Conservation (phyloP, 768 basidiomycete species). For the Steccherinum ochraceum region DNA sequence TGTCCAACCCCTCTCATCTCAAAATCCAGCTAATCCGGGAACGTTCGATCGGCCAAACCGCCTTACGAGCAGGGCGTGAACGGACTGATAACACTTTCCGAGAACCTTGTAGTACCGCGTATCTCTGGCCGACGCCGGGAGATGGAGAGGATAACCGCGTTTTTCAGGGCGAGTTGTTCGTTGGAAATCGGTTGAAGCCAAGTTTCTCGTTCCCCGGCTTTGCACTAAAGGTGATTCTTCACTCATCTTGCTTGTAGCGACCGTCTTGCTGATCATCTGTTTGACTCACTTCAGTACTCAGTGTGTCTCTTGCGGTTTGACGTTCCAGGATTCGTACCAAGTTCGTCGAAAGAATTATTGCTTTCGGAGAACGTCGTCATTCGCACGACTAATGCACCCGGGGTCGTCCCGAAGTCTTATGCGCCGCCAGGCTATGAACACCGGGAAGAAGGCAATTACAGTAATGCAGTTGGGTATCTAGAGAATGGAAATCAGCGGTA, state of each 20-base stretch:
- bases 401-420: conserved; percentile 35
- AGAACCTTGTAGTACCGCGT: conserved; percentile 34
- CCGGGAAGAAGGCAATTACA: conserved; percentile 39
- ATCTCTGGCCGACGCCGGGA: conserved; percentile 42
- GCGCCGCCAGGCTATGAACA: conserved; percentile 48
- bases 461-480: conserved; percentile 42
- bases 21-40: conserved; percentile 39
- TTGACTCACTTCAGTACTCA: conserved; percentile 31
- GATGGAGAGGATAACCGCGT: conserved; percentile 28
- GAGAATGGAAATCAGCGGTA: conserved; percentile 53
- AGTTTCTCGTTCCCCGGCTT: conserved; percentile 39
- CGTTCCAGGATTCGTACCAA: conserved; percentile 34
- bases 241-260: not conserved
- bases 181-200: conserved; percentile 38
- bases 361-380: conserved; percentile 36
- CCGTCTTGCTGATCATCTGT: not conserved
- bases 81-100: conserved; percentile 43
- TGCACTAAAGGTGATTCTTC: conserved; percentile 37
- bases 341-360: conserved; percentile 19
- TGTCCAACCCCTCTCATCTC: conserved; percentile 35
- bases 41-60: conserved; percentile 42
- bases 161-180: conserved; percentile 45
- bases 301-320: conserved; percentile 37
- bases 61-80: conserved; percentile 34
- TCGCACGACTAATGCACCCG: conserved; percentile 31